phyloP scores from a whole-genome alignment of 1,284 basidiomycete species.

The Singerocomus rubriflavus region DNA sequence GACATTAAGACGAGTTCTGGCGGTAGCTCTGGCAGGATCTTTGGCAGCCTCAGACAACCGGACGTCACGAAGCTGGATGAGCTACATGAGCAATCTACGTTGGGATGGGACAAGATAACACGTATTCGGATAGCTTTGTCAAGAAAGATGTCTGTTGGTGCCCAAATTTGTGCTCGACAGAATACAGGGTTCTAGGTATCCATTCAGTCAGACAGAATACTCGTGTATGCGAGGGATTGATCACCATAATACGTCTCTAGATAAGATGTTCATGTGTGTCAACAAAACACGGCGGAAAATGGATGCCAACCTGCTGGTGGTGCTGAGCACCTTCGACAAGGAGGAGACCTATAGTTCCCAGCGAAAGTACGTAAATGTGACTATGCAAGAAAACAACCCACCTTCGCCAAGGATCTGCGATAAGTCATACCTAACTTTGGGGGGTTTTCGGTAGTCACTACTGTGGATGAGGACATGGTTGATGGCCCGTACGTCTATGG shows the following conservation, averaged over 20 bases:
- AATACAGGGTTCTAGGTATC: conserved; percentile 55
- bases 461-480: not conserved
- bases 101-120: not conserved
- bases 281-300: not conserved
- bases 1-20: conserved; percentile 40
- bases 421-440: not conserved
- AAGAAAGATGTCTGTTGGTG: conserved; percentile 52
- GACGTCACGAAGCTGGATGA: conserved; percentile 43
- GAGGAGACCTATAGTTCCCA: conserved; percentile 12
- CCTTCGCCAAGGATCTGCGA: not conserved
- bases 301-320: conserved; percentile 23
- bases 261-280: not conserved
- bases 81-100: not conserved
- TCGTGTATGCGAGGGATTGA: not conserved
- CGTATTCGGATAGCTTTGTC: conserved; percentile 49
- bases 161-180: conserved; percentile 50
- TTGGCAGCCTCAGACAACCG: conserved; percentile 36
- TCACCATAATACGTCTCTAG: conserved; percentile 29
- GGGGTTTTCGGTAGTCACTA: not conserved
- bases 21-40: conserved; percentile 13
- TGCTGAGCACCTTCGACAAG: conserved; percentile 25
- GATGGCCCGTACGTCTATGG: not conserved
- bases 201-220: not conserved
- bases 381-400: not conserved
- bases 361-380: not conserved